A percentile compares a stretch with the other conserved stretches of the same genome.
These are phyloP conservation scores for Diaporthe ampelina DNA, from an alignment of 2,329 filamentous ascomycete species.

Conservation along the genomic window DNA sequence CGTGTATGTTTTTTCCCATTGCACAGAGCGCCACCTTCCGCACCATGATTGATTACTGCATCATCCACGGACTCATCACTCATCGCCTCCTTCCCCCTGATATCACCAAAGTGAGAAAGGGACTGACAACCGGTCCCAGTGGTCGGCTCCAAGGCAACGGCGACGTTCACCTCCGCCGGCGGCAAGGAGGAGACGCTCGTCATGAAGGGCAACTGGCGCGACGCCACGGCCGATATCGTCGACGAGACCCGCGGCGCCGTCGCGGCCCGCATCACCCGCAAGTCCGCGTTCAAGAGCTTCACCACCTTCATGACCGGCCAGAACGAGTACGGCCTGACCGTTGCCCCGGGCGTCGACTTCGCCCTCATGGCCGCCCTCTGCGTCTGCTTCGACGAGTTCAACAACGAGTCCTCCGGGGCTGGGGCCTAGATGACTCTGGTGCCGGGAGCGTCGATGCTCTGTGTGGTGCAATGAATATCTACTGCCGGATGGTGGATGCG, in stretches of 20 bases:
- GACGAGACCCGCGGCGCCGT: constrained; percentile 63
- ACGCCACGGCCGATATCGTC: constrained; percentile 69
- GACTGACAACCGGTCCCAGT: constrained; percentile 53
- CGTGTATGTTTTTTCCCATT: constrained; percentile 55
- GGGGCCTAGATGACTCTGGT: neutral
- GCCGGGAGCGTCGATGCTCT: no score
- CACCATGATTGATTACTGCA: no score
- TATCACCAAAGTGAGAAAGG: constrained; percentile 1
- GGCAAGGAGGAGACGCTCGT: constrained; percentile 61
- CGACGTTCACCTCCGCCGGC: constrained; percentile 63
- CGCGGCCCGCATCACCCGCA: constrained; percentile 72
- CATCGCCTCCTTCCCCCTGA: no score
- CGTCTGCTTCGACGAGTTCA: constrained; percentile 77
- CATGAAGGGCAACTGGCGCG: constrained; percentile 74
- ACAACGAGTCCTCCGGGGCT: constrained; percentile 57
- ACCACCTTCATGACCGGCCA: constrained; percentile 71
- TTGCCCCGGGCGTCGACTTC: constrained; percentile 76
- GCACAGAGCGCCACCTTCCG: no score
- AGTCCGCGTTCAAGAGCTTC: constrained; percentile 63
- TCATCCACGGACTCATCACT: no score
- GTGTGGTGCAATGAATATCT: no score
- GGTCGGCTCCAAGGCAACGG: constrained; percentile 66
- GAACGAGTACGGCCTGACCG: constrained; percentile 75
- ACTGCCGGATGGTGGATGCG: no score
- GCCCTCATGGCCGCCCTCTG: constrained; percentile 76